Evolutionary conservation across 176 grass and related monocot genomes (phyloP), one percentile per base, ranked within the genome.

Genomic region (Cymbopogon citratus): DNA sequence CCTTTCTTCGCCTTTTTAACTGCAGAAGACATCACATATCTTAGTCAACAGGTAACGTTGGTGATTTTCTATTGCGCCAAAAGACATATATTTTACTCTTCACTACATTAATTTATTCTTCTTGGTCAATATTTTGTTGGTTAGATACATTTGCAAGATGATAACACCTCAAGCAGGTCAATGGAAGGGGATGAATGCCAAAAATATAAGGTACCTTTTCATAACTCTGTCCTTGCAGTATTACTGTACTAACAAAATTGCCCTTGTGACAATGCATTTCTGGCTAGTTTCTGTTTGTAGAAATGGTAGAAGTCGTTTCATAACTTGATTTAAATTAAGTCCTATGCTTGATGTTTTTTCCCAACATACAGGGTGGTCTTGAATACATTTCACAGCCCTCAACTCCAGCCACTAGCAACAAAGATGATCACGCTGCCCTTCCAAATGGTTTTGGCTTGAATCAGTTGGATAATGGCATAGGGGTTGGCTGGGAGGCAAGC

Each of bases 341-440:
- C 43, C 51, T 57, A 27, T 80, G 25, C 18, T 80, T 41, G 67
- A 77, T 0, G 63, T 46, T 74, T 75, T 71, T 57, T 57, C 18
- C 69, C 69, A 63, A 66, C n/a, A n/a, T 84, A 10, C 78, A 93
- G 91, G 85, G 85, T 66, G 81, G 88, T 81, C 88, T 93, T 68
- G 88, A 93, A 80, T 93, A 90, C 77, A 78, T 90, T 71, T 90
- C 88, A 71, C 51, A 85, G 56, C 91, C 85, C 67, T 93, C 88
- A 67, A 85, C 88, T 90, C 91, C 88, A 15, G 68, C 84, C 60
- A 70, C 54, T 67, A 67, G 75, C 63, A 85, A 75, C 62, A 88
- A 79, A 86, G 88, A 86, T 83, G 85, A 87, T 77, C 75, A 83
- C 51, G 75, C 69, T 31, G 54, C 74, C 48, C 38, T 85, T 79